Conservation (phyloP, 2,329 filamentous ascomycete species). For the Tolypocladium nubicola region DNA sequence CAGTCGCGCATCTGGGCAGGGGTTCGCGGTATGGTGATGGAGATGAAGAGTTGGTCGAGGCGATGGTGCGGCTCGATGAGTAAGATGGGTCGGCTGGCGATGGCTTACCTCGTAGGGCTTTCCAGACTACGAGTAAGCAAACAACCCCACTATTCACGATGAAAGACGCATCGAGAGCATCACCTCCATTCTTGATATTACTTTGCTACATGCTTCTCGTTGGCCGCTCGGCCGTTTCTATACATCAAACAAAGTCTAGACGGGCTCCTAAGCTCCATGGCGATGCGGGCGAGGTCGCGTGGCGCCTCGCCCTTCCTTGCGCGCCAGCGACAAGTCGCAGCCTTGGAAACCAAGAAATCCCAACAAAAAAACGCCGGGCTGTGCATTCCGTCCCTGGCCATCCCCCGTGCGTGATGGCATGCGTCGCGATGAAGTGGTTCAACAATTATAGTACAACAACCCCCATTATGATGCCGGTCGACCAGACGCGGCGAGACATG, state of each 20-base stretch:
- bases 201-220: neutral
- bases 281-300: neutral
- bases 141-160: too few species aligned
- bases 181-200: neutral
- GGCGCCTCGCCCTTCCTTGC: neutral
- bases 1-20: neutral
- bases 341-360: neutral
- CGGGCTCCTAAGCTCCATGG: neutral
- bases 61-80: neutral
- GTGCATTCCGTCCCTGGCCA: conserved; percentile 9
- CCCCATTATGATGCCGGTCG: neutral
- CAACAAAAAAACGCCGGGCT: conserved; percentile 15
- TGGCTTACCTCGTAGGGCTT: too few species aligned
- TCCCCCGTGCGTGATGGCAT: conserved; percentile 6
- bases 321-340: neutral
- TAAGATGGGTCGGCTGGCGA: neutral
- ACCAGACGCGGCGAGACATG: neutral
- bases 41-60: neutral
- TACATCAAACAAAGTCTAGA: neutral
- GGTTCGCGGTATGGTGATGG: neutral
- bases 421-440: conserved; percentile 9
- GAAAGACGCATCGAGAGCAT: neutral
- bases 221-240: neutral
- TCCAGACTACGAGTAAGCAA: too few species aligned
- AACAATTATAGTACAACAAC: conserved; percentile 10